A percentile compares a stretch with the other conserved stretches of the same genome.
phyloP scores from a whole-genome alignment of 2,329 filamentous ascomycete genomes.

The Alternaria metachromatica region DNA sequence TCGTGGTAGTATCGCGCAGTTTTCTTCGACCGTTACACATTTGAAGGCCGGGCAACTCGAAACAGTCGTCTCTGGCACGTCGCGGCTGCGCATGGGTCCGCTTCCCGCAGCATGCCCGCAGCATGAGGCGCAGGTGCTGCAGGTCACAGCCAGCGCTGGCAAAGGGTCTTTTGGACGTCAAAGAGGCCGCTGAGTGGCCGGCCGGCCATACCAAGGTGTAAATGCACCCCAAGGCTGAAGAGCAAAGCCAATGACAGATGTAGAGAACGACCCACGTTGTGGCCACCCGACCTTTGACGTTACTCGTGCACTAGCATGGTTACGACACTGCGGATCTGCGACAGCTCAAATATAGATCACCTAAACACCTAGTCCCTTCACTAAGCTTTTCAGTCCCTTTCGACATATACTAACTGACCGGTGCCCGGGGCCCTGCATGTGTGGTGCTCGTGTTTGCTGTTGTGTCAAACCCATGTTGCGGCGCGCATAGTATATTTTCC shows the following conservation, averaged over 20 bases:
- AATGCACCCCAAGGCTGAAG: background rate
- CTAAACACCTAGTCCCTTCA: slow-evolving; percentile 25
- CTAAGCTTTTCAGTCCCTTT: slow-evolving; percentile 17
- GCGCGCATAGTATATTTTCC: slow-evolving; percentile 12
- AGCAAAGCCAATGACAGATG: slow-evolving; percentile 10
- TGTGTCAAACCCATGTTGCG: slow-evolving; percentile 19
- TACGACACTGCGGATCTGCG: slow-evolving; percentile 32
- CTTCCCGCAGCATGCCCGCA: slow-evolving; percentile 12
- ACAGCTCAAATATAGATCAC: slow-evolving; percentile 37
- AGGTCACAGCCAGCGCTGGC: slow-evolving; percentile 4
- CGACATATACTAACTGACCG: slow-evolving; percentile 17
- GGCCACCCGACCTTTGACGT: slow-evolving; percentile 17
- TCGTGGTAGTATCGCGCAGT: background rate
- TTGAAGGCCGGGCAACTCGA: background rate
- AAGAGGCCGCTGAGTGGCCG: slow-evolving; percentile 3
- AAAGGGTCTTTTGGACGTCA: slow-evolving; percentile 3
- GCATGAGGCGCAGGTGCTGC: slow-evolving; percentile 20
- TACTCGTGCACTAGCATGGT: slow-evolving; percentile 27
- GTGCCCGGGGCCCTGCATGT: slow-evolving; percentile 17
- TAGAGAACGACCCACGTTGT: slow-evolving; percentile 20
- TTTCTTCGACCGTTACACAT: background rate
- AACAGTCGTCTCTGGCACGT: background rate
- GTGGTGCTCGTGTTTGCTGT: slow-evolving; percentile 32
- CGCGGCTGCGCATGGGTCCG: slow-evolving; percentile 16
- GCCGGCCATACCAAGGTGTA: slow-evolving; percentile 2